These are phyloP conservation scores for Botrytis medusae DNA, from an alignment of 2,329 filamentous ascomycete species.

Conservation along the genomic window DNA sequence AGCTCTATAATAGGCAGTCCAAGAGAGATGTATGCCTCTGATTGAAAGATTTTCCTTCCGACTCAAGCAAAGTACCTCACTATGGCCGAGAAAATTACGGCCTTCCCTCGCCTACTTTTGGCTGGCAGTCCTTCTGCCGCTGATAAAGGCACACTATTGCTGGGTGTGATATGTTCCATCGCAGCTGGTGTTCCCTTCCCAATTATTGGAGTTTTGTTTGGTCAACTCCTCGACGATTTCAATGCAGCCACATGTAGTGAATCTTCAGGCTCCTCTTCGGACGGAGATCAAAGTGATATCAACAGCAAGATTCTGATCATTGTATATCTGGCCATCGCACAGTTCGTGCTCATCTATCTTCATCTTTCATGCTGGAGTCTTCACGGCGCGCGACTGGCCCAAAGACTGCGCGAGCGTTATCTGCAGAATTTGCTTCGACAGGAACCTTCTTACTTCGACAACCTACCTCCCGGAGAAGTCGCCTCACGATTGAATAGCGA, in stretches of 20 bases:
- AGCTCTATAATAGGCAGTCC: constrained; percentile 12
- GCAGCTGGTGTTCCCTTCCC: constrained; percentile 62
- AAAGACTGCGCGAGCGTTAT: constrained; percentile 54
- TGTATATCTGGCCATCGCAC: constrained; percentile 62
- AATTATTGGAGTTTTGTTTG: constrained; percentile 63
- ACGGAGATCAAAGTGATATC: constrained; percentile 21
- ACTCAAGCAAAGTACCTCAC: not conserved
- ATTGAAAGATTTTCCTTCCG: not conserved
- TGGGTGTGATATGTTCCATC: constrained; percentile 43
- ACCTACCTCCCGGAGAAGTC: constrained; percentile 51
- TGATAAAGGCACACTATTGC: constrained; percentile 41
- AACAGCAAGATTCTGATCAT: constrained; percentile 56
- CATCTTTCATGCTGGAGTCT: constrained; percentile 61
- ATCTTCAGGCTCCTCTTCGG: constrained; percentile 11
- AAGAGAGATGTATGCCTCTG: not conserved
- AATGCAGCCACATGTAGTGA: constrained; percentile 50
- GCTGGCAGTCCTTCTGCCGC: constrained; percentile 24
- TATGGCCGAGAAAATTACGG: constrained; percentile 23
- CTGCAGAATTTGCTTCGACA: constrained; percentile 52
- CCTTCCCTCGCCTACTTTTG: constrained; percentile 27
- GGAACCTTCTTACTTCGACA: constrained; percentile 56
- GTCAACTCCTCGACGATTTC: constrained; percentile 62
- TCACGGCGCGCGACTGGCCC: constrained; percentile 54
- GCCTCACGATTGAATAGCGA: constrained; percentile 53
- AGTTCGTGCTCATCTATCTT: constrained; percentile 63